Conservation (phyloP, 2,329 filamentous ascomycete genomes). For the Talaromyces sp. region DNA sequence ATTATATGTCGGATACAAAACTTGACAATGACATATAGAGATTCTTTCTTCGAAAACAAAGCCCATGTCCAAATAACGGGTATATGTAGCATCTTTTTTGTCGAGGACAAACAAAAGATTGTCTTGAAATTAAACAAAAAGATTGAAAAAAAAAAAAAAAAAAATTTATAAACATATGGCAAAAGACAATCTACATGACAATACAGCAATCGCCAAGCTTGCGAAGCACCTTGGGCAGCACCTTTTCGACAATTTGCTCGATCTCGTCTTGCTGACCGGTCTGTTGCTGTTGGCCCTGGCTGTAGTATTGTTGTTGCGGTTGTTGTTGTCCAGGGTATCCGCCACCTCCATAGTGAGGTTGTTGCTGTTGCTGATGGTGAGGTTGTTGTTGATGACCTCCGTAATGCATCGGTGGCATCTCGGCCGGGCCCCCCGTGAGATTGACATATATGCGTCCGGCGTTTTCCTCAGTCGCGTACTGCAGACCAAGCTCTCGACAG, state of each 20-base stretch:
- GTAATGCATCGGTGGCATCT: slow-evolving; percentile 28
- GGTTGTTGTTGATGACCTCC: slow-evolving; percentile 36
- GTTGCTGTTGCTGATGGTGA: slow-evolving; percentile 38
- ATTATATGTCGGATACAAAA: not conserved
- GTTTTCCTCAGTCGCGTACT: slow-evolving; percentile 83
- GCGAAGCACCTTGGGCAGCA: slow-evolving; percentile 56
- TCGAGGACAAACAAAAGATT: not conserved
- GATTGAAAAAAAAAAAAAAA: too few relatives aligned
- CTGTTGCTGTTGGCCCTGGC: slow-evolving; percentile 25
- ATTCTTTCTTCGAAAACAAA: not conserved
- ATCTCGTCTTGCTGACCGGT: slow-evolving; percentile 50
- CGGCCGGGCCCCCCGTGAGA: slow-evolving; percentile 65
- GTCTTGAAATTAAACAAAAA: not conserved
- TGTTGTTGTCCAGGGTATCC: slow-evolving; percentile 28
- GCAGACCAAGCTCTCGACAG: slow-evolving; percentile 74
- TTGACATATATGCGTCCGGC: slow-evolving; percentile 85
- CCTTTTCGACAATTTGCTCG: slow-evolving; percentile 56
- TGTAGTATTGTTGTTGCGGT: slow-evolving; percentile 28
- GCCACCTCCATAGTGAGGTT: slow-evolving; percentile 28
- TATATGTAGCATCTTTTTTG: not conserved
- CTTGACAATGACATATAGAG: not conserved
- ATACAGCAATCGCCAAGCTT: slow-evolving; percentile 66
- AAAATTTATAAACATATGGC: not conserved
- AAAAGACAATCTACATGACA: slow-evolving; percentile 58
- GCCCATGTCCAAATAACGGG: not conserved